Percentiles rank a stretch among this genome's conserved stretches.
These are phyloP conservation scores for Polyplosphaeria fusca DNA, from an alignment of 495 filamentous ascomycete genomes.

Conservation along the genomic window DNA sequence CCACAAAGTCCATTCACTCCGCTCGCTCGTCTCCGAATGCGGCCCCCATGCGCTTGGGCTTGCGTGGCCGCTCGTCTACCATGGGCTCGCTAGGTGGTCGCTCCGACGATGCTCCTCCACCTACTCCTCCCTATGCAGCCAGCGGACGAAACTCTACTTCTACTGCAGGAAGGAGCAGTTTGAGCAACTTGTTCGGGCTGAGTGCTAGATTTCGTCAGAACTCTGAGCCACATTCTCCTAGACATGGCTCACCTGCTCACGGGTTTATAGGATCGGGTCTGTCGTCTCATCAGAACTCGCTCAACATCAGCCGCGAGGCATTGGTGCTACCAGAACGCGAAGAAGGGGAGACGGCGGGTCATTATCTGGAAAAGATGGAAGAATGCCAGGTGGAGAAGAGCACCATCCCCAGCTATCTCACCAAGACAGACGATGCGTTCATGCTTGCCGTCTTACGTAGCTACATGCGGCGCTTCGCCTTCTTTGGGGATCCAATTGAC, in stretches of 20 bases:
- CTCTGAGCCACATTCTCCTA: slow-evolving; percentile 61
- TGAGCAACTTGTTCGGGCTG: slow-evolving; percentile 80
- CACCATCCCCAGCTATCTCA: slow-evolving; percentile 74
- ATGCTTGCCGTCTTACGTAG: slow-evolving; percentile 77
- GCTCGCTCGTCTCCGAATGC: slow-evolving; percentile 49
- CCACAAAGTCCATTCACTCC: slow-evolving; percentile 67
- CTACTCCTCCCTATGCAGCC: slow-evolving; percentile 42
- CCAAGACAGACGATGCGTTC: slow-evolving; percentile 81
- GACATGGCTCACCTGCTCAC: slow-evolving; percentile 60
- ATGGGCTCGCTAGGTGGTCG: slow-evolving; percentile 66
- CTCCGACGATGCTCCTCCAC: slow-evolving; percentile 56
- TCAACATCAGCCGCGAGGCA: slow-evolving; percentile 59
- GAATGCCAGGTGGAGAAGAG: slow-evolving; percentile 67
- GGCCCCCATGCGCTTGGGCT: slow-evolving; percentile 49
- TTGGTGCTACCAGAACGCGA: slow-evolving; percentile 74
- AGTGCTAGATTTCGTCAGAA: slow-evolving; percentile 71
- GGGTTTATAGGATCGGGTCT: slow-evolving; percentile 54
- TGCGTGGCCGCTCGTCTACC: slow-evolving; percentile 80
- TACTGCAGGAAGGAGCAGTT: slow-evolving; percentile 78
- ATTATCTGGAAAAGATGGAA: slow-evolving; percentile 79
- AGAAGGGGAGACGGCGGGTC: slow-evolving; percentile 85
- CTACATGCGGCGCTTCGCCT: slow-evolving; percentile 91
- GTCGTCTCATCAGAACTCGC: slow-evolving; percentile 68
- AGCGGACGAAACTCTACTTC: slow-evolving; percentile 73
- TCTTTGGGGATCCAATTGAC: slow-evolving; percentile 94